phyloP scores from a whole-genome alignment of 345 rosid species.

The thale cress (Arabidopsis thaliana) region DNA sequence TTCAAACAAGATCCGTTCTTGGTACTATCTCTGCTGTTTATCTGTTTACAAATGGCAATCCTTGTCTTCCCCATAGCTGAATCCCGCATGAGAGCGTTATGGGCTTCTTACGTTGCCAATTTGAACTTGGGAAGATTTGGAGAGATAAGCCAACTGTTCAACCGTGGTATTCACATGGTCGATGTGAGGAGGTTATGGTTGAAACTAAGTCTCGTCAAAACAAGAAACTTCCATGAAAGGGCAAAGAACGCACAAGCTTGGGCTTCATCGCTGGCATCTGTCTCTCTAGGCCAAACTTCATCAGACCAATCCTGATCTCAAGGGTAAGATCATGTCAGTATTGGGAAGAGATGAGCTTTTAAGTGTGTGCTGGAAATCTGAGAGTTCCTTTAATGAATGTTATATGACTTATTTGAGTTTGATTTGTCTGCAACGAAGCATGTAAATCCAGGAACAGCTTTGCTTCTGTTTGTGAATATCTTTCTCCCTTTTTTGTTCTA shows the following conservation, averaged over 20 bases:
- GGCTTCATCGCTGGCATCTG: slow-evolving; percentile 93
- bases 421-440: slow-evolving; percentile 30
- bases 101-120: slow-evolving; percentile 60
- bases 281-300: slow-evolving; percentile 78
- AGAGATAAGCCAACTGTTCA: slow-evolving; percentile 78
- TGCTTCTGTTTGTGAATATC: slow-evolving; percentile 40
- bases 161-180: slow-evolving; percentile 65
- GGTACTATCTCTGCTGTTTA: slow-evolving; percentile 56
- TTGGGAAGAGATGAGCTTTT: slow-evolving; percentile 25
- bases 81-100: slow-evolving; percentile 63
- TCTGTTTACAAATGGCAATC: slow-evolving; percentile 57
- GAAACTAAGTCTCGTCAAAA: slow-evolving; percentile 71
- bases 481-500: slow-evolving; percentile 16
- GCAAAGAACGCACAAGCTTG: slow-evolving; percentile 85
- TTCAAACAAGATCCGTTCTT: slow-evolving; percentile 66
- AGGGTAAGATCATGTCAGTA: slow-evolving; percentile 26
- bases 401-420: slow-evolving; percentile 33
- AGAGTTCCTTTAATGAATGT: slow-evolving; percentile 32
- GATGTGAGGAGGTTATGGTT: slow-evolving; percentile 90
- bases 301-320: slow-evolving; percentile 58
- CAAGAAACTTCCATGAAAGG: slow-evolving; percentile 73
- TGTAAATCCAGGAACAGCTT: slow-evolving; percentile 43
- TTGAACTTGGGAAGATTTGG: slow-evolving; percentile 86
- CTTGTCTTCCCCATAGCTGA: slow-evolving; percentile 53
- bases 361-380: slow-evolving; percentile 34